A percentile compares a stretch with the other conserved stretches of the same genome.
phyloP scores from a whole-genome alignment of 768 basidiomycete species.

The Pilatotrama ljubarskyi region DNA sequence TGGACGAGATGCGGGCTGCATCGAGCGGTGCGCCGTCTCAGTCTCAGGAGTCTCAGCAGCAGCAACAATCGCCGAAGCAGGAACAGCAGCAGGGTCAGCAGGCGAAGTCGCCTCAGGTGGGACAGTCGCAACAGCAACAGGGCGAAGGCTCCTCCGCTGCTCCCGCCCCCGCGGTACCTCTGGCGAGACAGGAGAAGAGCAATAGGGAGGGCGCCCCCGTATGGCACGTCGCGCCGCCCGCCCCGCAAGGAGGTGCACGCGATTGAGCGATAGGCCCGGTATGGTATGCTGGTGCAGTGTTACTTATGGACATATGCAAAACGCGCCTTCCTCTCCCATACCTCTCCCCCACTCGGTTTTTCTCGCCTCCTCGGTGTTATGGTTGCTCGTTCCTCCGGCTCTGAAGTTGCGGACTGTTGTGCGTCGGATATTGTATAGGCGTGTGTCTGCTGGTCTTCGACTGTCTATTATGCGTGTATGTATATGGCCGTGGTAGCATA shows the following conservation, averaged over 20 bases:
- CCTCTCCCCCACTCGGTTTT: slow-evolving; percentile 3
- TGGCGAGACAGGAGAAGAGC: slow-evolving; percentile 27
- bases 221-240: slow-evolving; percentile 33
- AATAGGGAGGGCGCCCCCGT: slow-evolving; percentile 31
- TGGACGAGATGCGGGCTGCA: slow-evolving; percentile 68
- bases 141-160: slow-evolving; percentile 9
- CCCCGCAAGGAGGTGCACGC: slow-evolving; percentile 20
- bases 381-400: background rate
- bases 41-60: background rate
- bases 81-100: slow-evolving; percentile 11
- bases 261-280: slow-evolving; percentile 16
- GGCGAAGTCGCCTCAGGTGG: background rate
- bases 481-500: slow-evolving; percentile 19
- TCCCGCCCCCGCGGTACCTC: slow-evolving; percentile 26
- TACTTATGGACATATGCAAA: slow-evolving; percentile 4
- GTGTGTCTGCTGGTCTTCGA: background rate
- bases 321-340: background rate
- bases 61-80: background rate
- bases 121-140: background rate
- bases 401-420: background rate
- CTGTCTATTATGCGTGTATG: slow-evolving; percentile 24
- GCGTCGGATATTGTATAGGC: slow-evolving; percentile 21
- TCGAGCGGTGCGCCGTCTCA: background rate
- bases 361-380: background rate
- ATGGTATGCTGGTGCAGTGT: background rate